Evolutionary conservation across 768 basidiomycete genomes (phyloP), one percentile per base, ranked within the genome.

Genomic region (Amyloporia xantha): DNA sequence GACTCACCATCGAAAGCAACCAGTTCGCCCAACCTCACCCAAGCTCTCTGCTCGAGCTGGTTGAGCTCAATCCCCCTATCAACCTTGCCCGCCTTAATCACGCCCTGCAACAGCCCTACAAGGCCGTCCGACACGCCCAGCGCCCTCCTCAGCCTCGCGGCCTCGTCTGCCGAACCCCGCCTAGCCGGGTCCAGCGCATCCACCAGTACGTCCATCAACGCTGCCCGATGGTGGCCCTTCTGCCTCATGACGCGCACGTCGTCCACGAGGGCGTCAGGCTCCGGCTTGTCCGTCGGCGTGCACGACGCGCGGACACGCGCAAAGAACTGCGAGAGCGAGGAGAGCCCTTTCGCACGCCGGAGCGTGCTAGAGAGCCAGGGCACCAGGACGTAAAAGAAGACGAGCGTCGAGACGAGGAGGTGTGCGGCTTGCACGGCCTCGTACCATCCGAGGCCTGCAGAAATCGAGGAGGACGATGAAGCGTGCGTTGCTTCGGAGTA

Each of bases 381-480:
- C 3, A 79, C 49, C 25, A 84, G 69, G 50, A 82, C 77, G 17
- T 76, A 75, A 48, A 74, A 61, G 47, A 90, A 72, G 4, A 89
- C 76, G 0, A 83, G 64, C 27, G 79, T 60, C 11, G 85, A 86
- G 11, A 84, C 81, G 20, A 79, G 53, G 1, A 89, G 67, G 55
- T 89, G 87, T 64, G 84, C 74, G 3, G 70, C 58, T 56, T 86
- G 84, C n/a, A 83, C 57, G 38, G 71, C 65, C 43, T 82, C 76
- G 38, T 70, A 69, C 71, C 75, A 75, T 4, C 70, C 66, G 69
- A 74, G 82, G 15, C 47, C 51, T 30, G 54, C 50, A 2, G 10
- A 17, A 12, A 49, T 4, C 27, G 42, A 37, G 20, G 55, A 47
- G 5, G 59, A 38, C 9, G 60, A 35, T 5, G 52, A 44, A n/a